Percentiles rank a stretch among this genome's conserved stretches.
Evolutionary conservation across 2,329 filamentous ascomycete species (phyloP).

Genomic region (Colletotrichum shisoi): DNA sequence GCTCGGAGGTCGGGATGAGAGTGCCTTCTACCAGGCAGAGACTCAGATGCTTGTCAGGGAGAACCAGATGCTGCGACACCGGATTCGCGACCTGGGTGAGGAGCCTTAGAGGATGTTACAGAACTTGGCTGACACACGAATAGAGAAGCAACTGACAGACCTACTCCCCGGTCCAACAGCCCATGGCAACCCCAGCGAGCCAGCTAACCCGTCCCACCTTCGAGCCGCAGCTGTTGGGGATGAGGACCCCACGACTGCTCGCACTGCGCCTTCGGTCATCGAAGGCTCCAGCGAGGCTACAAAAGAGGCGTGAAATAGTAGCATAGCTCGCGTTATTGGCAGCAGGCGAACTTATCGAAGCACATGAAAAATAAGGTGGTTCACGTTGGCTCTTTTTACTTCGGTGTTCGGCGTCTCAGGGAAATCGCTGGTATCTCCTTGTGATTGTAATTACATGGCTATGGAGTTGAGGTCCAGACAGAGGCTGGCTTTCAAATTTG

Average conservation of each 20-base stretch:
- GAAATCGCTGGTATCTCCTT: neutral
- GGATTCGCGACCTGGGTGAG: slow-evolving; percentile 76
- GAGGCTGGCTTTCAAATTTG: neutral
- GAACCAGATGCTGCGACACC: slow-evolving; percentile 81
- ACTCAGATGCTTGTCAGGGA: slow-evolving; percentile 79
- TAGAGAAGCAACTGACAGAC: slow-evolving; percentile 64
- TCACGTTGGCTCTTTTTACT: neutral
- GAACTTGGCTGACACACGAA: slow-evolving; percentile 34
- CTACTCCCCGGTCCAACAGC: slow-evolving; percentile 44
- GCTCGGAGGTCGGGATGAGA: slow-evolving; percentile 74
- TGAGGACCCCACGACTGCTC: slow-evolving; percentile 43
- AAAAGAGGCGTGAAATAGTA: slow-evolving; percentile 22
- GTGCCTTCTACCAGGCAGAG: slow-evolving; percentile 82
- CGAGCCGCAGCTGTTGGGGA: slow-evolving; percentile 57
- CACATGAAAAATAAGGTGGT: neutral
- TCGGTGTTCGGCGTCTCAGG: slow-evolving; percentile 16
- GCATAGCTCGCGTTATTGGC: neutral
- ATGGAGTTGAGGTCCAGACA: slow-evolving; percentile 13
- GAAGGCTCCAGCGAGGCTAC: neutral
- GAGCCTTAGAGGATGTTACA: neutral
- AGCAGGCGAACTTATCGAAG: neutral
- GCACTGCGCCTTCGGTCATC: slow-evolving; percentile 13
- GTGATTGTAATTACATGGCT: slow-evolving; percentile 12
- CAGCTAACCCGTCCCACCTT: slow-evolving; percentile 59
- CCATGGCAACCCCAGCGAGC: slow-evolving; percentile 54